phyloP scores from a whole-genome alignment of 164 flowering plant species.

The Nymphaea thermarum region DNA sequence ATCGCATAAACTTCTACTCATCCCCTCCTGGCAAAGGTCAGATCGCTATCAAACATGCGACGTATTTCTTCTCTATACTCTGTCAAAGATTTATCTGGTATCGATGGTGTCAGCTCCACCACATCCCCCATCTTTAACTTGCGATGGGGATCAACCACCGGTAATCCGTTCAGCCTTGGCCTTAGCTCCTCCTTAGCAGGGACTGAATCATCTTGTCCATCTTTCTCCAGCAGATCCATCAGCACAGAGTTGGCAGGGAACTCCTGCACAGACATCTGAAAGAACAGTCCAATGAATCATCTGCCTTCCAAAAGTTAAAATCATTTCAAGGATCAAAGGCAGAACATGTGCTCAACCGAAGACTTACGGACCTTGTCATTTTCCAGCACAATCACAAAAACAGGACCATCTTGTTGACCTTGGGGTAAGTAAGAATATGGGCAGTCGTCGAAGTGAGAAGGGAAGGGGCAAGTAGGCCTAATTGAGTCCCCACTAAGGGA shows the following conservation, averaged over 20 bases:
- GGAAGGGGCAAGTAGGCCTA: conserved; percentile 76
- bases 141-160: conserved; percentile 47
- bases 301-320: not conserved
- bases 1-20: too few relatives aligned
- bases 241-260: conserved; percentile 62
- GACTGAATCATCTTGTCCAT: conserved; percentile 44
- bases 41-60: conserved; percentile 72
- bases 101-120: conserved; percentile 76
- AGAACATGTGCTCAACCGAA: not conserved
- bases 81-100: conserved; percentile 62
- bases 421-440: conserved; percentile 52
- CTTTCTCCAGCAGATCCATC: conserved; percentile 52
- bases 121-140: conserved; percentile 93
- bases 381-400: conserved; percentile 71
- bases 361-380: conserved; percentile 62
- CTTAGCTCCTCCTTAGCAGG: conserved; percentile 73
- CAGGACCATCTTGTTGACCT: conserved; percentile 56
- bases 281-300: not conserved
- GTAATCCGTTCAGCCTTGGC: conserved; percentile 67
- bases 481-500: conserved; percentile 32
- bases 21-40: conserved; percentile 17
- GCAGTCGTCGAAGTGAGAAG: conserved; percentile 67
- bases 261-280: conserved; percentile 95
- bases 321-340: not conserved
- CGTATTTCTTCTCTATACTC: conserved; percentile 86